A percentile compares a stretch with the other conserved stretches of the same genome.
Conservation (phyloP, 345 rosid genomes). For the Cardiospermum halicacabum region DNA sequence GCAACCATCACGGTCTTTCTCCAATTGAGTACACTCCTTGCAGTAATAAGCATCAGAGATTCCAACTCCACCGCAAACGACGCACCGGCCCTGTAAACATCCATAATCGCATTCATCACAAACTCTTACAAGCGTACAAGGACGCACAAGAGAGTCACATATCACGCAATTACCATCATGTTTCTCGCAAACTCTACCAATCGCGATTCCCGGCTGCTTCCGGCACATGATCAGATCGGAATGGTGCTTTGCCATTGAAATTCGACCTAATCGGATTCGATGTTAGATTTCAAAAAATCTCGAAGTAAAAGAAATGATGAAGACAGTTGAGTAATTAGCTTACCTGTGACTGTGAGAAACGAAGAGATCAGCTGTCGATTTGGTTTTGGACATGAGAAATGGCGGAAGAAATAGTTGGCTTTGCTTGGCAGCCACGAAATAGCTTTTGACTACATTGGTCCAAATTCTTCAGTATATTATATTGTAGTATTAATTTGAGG, state of each 20-base stretch:
- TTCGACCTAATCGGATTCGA: too few relatives aligned
- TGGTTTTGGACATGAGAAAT: too few relatives aligned
- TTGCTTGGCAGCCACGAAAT: not conserved
- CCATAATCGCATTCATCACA: conserved; percentile 42
- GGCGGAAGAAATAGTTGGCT: not conserved
- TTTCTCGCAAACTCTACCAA: conserved; percentile 37
- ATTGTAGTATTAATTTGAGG: too few relatives aligned
- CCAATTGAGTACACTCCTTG: conserved; percentile 38
- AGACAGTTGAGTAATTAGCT: too few relatives aligned
- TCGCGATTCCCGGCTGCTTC: conserved; percentile 41
- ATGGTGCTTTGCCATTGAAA: conserved; percentile 45
- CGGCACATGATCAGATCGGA: conserved; percentile 40
- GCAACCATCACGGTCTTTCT: conserved; percentile 39
- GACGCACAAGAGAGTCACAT: conserved; percentile 36
- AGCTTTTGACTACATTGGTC: not conserved
- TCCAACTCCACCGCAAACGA: conserved; percentile 38
- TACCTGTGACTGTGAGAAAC: too few relatives aligned
- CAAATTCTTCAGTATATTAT: too few relatives aligned
- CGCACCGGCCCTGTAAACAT: conserved; percentile 39
- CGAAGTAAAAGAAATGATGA: too few relatives aligned
- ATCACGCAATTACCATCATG: conserved; percentile 37
- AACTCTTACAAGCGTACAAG: conserved; percentile 37
- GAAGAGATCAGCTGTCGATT: too few relatives aligned
- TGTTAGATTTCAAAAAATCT: too few relatives aligned
- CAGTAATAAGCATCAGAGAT: conserved; percentile 42